Percentiles rank a stretch among this genome's conserved stretches.
Evolutionary conservation across 2,329 filamentous ascomycete genomes (phyloP).

Genomic region (Apiospora pterosperma): DNA sequence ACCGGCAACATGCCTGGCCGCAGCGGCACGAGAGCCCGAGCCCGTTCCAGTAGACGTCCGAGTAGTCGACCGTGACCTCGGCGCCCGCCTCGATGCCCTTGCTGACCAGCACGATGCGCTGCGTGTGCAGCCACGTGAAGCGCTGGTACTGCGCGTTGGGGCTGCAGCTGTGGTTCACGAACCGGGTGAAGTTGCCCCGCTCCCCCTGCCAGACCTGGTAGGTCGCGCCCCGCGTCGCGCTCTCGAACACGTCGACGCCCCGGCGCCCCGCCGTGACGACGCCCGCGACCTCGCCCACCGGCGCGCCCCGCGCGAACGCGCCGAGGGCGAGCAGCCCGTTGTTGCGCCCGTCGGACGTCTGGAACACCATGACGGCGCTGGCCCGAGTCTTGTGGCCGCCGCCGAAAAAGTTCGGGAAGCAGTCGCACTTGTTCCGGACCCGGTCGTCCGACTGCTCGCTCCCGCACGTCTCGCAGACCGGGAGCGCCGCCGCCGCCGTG

Average conservation of each 20-base stretch:
- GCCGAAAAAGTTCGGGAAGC: constrained; percentile 51
- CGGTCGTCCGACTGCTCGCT: constrained; percentile 48
- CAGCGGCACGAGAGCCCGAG: constrained; percentile 53
- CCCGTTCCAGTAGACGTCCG: constrained; percentile 53
- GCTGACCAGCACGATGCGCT: constrained; percentile 52
- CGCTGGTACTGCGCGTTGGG: constrained; percentile 55
- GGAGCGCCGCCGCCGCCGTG: constrained; percentile 11
- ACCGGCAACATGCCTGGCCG: constrained; percentile 48
- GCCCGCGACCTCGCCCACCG: constrained; percentile 54
- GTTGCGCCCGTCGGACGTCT: constrained; percentile 49
- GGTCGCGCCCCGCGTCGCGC: constrained; percentile 31
- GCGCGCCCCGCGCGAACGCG: constrained; percentile 47
- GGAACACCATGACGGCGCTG: constrained; percentile 48
- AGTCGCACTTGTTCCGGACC: constrained; percentile 45
- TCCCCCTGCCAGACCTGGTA: constrained; percentile 58
- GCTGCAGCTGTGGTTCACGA: constrained; percentile 57
- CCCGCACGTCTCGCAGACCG: constrained; percentile 41
- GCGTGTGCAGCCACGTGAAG: constrained; percentile 52
- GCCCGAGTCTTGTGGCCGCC: constrained; percentile 33
- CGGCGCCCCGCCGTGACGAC: constrained; percentile 48
- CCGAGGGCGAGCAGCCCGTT: constrained; percentile 47
- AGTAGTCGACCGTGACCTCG: constrained; percentile 58
- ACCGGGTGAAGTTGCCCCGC: constrained; percentile 55
- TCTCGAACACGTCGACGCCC: constrained; percentile 53
- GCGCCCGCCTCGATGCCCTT: constrained; percentile 49